Percentiles rank a stretch among this genome's conserved stretches.
Conservation (phyloP, 2,329 filamentous ascomycete genomes). For the Colletotrichum nymphaeae region DNA sequence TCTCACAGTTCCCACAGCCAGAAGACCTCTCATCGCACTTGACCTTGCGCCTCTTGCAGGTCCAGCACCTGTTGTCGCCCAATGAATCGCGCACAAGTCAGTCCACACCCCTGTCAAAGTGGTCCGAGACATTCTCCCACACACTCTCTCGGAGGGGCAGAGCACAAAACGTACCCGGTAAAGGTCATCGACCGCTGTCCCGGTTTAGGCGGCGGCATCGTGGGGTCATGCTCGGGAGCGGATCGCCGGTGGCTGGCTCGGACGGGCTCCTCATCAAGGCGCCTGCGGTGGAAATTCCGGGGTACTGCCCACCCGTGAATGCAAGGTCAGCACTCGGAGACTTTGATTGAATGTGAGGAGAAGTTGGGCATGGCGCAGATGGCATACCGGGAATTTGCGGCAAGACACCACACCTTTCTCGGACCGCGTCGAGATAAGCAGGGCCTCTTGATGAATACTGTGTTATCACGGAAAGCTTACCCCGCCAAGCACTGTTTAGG, state of each 20-base stretch:
- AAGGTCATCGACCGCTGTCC: not conserved
- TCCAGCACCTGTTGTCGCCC: slow-evolving; percentile 17
- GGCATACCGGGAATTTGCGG: not conserved
- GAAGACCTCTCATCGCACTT: slow-evolving; percentile 12
- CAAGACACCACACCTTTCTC: not conserved
- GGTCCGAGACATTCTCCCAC: not conserved
- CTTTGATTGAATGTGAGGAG: not conserved
- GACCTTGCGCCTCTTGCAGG: slow-evolving; percentile 17
- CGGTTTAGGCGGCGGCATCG: not conserved
- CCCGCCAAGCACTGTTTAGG: not conserved
- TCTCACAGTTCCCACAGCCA: slow-evolving; percentile 14
- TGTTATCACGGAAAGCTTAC: not conserved
- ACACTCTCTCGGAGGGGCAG: not conserved
- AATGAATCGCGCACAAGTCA: not conserved
- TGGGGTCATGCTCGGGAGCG: not conserved
- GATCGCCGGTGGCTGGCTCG: not conserved
- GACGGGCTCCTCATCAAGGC: not conserved
- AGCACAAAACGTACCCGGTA: not conserved
- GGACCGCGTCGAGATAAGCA: not conserved
- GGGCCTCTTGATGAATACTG: not conserved
- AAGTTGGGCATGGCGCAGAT: not conserved
- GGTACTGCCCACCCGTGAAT: not conserved
- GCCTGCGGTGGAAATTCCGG: not conserved
- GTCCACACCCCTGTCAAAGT: not conserved
- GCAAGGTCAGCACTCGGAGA: not conserved